phyloP scores from a whole-genome alignment of 495 filamentous ascomycete genomes.

The Lineolata rhizophorae region DNA sequence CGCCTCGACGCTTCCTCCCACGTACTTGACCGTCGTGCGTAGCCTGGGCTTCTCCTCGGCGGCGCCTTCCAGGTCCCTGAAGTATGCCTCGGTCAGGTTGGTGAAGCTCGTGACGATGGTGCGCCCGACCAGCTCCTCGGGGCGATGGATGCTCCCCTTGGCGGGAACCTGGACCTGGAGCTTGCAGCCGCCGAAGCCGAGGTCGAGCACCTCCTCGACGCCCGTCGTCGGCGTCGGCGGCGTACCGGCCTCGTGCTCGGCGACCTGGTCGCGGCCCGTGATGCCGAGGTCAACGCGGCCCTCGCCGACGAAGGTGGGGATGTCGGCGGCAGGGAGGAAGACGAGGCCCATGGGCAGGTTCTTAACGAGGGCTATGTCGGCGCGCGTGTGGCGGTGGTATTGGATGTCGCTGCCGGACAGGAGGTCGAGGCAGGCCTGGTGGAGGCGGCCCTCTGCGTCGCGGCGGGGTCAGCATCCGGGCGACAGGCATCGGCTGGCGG shows the following conservation, averaged over 20 bases:
- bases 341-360: constrained; percentile 88
- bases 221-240: constrained; percentile 38
- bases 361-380: constrained; percentile 91
- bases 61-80: constrained; percentile 44
- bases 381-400: constrained; percentile 76
- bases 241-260: constrained; percentile 62
- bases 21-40: constrained; percentile 68
- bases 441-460: constrained; percentile 64
- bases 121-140: constrained; percentile 69
- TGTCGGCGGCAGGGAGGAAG: constrained; percentile 92
- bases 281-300: constrained; percentile 87
- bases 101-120: constrained; percentile 93
- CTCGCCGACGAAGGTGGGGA: constrained; percentile 90
- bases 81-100: constrained; percentile 58
- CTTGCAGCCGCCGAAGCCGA: constrained; percentile 77
- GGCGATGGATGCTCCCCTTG: constrained; percentile 45
- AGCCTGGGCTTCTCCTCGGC: constrained; percentile 20
- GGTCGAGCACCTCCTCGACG: constrained; percentile 65
- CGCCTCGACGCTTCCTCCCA: constrained; percentile 90
- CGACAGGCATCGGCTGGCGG: constrained; percentile 5
- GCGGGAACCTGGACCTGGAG: constrained; percentile 90
- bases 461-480: constrained; percentile 1
- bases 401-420: constrained; percentile 87
- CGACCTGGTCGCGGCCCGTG: constrained; percentile 79
- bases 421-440: constrained; percentile 68